These are phyloP conservation scores for Pseudomonodictys pantanalensis DNA, from an alignment of 495 filamentous ascomycete species.

Conservation along the genomic window DNA sequence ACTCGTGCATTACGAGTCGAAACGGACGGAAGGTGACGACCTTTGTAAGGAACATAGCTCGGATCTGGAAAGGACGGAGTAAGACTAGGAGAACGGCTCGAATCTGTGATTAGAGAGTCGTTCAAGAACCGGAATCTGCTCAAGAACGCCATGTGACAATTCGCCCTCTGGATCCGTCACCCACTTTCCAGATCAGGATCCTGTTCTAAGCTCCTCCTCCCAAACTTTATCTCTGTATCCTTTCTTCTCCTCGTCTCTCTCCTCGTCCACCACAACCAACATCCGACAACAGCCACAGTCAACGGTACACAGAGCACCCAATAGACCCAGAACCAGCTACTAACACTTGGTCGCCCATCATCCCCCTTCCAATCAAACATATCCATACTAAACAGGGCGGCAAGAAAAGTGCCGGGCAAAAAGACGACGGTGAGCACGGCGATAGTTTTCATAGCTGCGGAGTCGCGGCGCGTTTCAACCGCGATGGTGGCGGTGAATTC, in stretches of 20 bases:
- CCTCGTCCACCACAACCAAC: not conserved
- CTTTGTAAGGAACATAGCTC: too few species aligned
- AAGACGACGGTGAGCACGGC: conserved; percentile 55
- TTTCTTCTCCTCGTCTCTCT: not conserved
- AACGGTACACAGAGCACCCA: not conserved
- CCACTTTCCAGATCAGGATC: too few species aligned
- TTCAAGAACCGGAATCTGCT: too few species aligned
- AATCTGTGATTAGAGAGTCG: too few species aligned
- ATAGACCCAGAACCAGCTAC: not conserved
- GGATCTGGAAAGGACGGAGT: too few species aligned
- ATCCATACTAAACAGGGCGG: conserved; percentile 13
- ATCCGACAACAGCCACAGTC: not conserved
- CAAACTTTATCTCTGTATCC: not conserved
- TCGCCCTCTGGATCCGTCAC: too few species aligned
- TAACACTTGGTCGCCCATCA: not conserved
- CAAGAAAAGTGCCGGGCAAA: conserved; percentile 51
- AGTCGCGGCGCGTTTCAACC: not conserved
- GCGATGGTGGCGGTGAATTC: not conserved
- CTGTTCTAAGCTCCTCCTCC: too few species aligned
- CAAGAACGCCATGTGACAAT: too few species aligned
- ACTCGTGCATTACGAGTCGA: too few species aligned
- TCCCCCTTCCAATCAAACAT: not conserved
- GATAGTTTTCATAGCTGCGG: conserved; percentile 32
- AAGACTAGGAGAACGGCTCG: too few species aligned
- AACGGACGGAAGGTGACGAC: too few species aligned